These are phyloP conservation scores for Phoma sp. DNA, from an alignment of 2,329 filamentous ascomycete species.

Conservation along the genomic window DNA sequence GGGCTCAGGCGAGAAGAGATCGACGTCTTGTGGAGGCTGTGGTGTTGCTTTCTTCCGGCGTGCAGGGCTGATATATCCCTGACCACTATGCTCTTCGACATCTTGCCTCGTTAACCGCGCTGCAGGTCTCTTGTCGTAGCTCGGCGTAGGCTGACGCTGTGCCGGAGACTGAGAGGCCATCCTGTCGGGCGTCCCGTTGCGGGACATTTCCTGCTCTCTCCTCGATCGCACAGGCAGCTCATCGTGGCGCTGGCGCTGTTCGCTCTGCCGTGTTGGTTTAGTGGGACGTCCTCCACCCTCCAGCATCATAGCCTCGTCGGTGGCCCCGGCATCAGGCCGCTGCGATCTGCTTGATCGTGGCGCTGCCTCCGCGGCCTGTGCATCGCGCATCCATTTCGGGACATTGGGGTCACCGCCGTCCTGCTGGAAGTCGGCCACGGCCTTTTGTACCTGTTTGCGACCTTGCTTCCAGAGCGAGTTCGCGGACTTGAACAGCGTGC, in stretches of 20 bases:
- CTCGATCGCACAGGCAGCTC: constrained; percentile 30
- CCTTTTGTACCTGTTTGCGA: constrained; percentile 90
- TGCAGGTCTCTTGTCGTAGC: constrained; percentile 50
- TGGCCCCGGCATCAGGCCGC: constrained; percentile 41
- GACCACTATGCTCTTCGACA: constrained; percentile 78
- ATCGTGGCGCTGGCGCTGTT: constrained; percentile 31
- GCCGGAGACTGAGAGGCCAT: constrained; percentile 49
- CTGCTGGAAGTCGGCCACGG: constrained; percentile 80
- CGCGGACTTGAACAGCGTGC: constrained; percentile 86
- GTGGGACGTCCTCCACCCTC: constrained; percentile 69
- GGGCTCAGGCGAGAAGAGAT: constrained; percentile 62
- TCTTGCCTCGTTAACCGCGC: constrained; percentile 73
- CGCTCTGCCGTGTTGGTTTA: constrained; percentile 42
- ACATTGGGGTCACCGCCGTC: constrained; percentile 76
- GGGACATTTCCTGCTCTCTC: constrained; percentile 29
- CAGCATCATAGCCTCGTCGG: constrained; percentile 74
- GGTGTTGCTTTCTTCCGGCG: constrained; percentile 73
- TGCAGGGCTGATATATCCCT: constrained; percentile 87
- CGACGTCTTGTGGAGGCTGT: constrained; percentile 52
- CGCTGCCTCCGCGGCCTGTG: constrained; percentile 50
- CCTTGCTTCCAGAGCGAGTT: constrained; percentile 95
- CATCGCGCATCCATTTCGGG: constrained; percentile 94
- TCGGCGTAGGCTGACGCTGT: constrained; percentile 40
- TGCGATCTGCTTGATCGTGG: constrained; percentile 29
- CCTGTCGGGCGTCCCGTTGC: constrained; percentile 44